Evolutionary conservation across 129 eudicot species (phyloP), one percentile per base, ranked within the genome.

Genomic region (Pittosporum tobira): DNA sequence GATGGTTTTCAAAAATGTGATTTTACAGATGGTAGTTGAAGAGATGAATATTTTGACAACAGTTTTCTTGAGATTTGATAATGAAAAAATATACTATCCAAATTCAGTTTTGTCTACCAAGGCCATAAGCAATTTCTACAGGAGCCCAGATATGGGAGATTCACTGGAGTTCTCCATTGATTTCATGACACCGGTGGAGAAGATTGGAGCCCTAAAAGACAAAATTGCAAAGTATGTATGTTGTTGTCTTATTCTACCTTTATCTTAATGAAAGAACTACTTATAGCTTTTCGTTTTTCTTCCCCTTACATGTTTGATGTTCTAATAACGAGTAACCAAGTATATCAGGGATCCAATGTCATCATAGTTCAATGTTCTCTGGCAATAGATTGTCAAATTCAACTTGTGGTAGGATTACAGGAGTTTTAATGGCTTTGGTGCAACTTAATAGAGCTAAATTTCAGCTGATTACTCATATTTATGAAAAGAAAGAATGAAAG

Each of bases 81-180:
- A 85, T 6, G 89, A 80, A 64, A 90, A 85, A 62, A 59, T 90
- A 54, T 90, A 74, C 75, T 85, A 85, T 74, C 97, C 97, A 38
- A 90, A 90, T 61, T 68, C 82, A 26, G 77, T 85, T 63, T 73
- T 90, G 76, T 67, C 95, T 48, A 75, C 84, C 29, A 90, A 90
- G 73, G 79, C 97, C 26, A 85, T 90, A 40, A 86, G 97, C 75
- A 90, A 90, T 57, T 90, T 79, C 70, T 82, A 85, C 52, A 63
- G 97, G 67, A 90, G 97, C 64, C 97, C 97, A 14, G 95, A 90
- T 66, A 87, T 85, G 91, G 87, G 87, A 1, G 97, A 90, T 69
- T 27, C 64, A 2, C 51, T 85, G 49, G 94, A 82, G 51, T 90
- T 90, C 75, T 79, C 76, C 36, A 90, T 90, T 50, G 88, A 83